phyloP scores from a whole-genome alignment of 1,284 basidiomycete species.

The Fomitopsis schrenkii region DNA sequence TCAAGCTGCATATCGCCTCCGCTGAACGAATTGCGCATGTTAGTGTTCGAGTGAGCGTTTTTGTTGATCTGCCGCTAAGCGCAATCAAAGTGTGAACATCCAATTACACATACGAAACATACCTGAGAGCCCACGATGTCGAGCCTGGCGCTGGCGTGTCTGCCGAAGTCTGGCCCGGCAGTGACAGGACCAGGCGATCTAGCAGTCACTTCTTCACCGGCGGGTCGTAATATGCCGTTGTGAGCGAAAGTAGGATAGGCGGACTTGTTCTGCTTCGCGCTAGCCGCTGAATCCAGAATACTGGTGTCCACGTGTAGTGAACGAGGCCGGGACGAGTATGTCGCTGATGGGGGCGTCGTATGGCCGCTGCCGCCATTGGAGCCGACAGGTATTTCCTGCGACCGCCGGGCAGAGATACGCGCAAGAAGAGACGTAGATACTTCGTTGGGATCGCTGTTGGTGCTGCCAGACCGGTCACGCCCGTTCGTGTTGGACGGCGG shows the following conservation, averaged over 20 bases:
- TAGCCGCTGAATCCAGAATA: constrained; percentile 51
- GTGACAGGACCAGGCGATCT: constrained; percentile 77
- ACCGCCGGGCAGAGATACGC: constrained; percentile 66
- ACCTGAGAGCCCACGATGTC: constrained; percentile 74
- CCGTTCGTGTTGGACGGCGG: constrained; percentile 48
- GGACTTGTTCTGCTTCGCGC: constrained; percentile 72
- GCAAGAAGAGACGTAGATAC: constrained; percentile 63
- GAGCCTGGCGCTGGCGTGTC: constrained; percentile 60
- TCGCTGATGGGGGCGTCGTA: constrained; percentile 33
- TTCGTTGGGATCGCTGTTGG: constrained; percentile 75
- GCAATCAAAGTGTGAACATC: constrained; percentile 5
- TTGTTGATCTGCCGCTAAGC: constrained; percentile 46
- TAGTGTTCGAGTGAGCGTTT: constrained; percentile 46
- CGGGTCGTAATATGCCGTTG: constrained; percentile 66
- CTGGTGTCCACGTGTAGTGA: constrained; percentile 71
- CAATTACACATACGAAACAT: constrained; percentile 19
- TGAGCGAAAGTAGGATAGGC: constrained; percentile 74
- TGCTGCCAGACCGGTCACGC: constrained; percentile 66
- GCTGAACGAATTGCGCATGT: constrained; percentile 67
- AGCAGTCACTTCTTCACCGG: constrained; percentile 51
- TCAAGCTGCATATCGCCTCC: constrained; percentile 61
- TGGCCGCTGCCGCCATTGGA: constrained; percentile 43
- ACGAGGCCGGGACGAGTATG: constrained; percentile 46
- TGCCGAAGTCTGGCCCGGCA: constrained; percentile 76
- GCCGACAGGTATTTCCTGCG: constrained; percentile 39